Evolutionary conservation across 768 basidiomycete genomes (phyloP), one percentile per base, ranked within the genome.

Genomic region (Leucogyrophana mollusca): DNA sequence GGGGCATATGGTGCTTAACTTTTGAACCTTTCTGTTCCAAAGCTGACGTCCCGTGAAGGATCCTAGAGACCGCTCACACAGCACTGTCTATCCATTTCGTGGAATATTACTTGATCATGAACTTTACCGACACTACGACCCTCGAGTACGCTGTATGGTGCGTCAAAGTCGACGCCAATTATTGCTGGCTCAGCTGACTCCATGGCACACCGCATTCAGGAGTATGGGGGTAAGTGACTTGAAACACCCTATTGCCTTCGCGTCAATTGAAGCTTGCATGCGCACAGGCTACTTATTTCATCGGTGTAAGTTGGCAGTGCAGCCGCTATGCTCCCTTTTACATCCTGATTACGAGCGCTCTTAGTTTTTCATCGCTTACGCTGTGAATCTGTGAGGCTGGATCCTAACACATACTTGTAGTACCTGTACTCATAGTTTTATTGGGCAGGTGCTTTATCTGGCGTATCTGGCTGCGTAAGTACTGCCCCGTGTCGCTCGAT

Each of bases 71-170:
- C 3, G 20, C 39, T 4, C 55, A 56, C 21, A 47, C 52, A 4
- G 42, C 38, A 9, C 43, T 56, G n/a, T 53, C 55, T 7, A 35
- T 56, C 32, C 41, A 56, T 21, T 27, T 47, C 6, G 1, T 57
- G 4, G 45, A 56, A 42, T 42, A 40, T 10, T 56, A 57, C 33
- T 8, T 56, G 38, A 57, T 56, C 10, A 22, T 45, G 13, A 45
- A 57, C 34, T 56, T 53, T 3, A 20, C 34, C 10, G 45, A 56
- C 23, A 16, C 16, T 0, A 4, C 9, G 3, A 24, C 33, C 9
- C 37, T 50, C 20, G 34, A n/a, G 5, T 36, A 43, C 20, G 40
- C 32, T n/a, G 43, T 56, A 1, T 56, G 56, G 56, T 57, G 17
- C 37, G 51, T 43, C 16, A 3, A 43, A n/a, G n/a, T n/a, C n/a